phyloP scores from a whole-genome alignment of 2,329 filamentous ascomycete species.

The Cercospora sp. region DNA sequence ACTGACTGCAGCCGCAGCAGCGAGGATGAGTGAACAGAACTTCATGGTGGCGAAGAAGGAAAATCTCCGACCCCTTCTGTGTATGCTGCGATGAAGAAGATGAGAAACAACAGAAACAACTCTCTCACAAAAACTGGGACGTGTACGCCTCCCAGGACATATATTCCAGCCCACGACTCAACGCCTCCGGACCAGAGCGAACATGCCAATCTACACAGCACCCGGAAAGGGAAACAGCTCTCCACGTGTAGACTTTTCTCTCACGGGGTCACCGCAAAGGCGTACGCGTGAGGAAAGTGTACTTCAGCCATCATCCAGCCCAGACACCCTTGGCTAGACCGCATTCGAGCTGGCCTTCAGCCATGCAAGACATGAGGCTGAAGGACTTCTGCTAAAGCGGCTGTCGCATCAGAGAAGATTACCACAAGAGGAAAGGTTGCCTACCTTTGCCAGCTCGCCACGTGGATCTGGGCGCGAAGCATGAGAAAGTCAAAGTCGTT shows the following conservation, averaged over 20 bases:
- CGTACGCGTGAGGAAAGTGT: neutral
- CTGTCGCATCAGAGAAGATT: neutral
- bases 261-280: conserved; percentile 1
- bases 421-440: neutral
- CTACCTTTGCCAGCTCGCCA: neutral
- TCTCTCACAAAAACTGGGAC: neutral
- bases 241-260: neutral
- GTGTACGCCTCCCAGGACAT: neutral
- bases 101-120: neutral
- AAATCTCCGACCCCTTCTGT: neutral
- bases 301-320: neutral
- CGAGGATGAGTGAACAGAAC: conserved; percentile 5
- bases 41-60: neutral
- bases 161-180: neutral
- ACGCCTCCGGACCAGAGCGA: neutral
- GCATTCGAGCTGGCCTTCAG: neutral
- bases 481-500: neutral
- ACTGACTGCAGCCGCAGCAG: conserved; percentile 3
- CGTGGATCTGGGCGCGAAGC: neutral
- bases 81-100: neutral
- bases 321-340: neutral
- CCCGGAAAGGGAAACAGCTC: neutral
- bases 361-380: neutral
- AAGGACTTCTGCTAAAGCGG: neutral
- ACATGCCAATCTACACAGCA: neutral